Base-by-base conservation (phyloP, 2,329 filamentous ascomycete genomes). In the Stromatinia cepivora region DNA sequence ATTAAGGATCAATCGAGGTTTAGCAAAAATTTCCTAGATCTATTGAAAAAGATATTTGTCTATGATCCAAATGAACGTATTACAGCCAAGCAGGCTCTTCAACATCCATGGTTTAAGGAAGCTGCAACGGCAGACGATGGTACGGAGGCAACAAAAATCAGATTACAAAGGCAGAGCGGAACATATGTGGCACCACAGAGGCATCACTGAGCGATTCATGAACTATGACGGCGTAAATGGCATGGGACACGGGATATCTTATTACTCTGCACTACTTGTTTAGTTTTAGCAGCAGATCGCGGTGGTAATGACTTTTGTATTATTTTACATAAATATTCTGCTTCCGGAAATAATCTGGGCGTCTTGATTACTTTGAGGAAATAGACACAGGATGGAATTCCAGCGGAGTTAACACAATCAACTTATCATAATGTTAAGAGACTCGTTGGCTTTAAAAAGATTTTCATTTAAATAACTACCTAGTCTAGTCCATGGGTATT, bases 71-170 rank as follows among this genome's bases (percentile, higher is more conserved):
- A 81, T 7, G 84, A 87, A 69, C 86, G 88, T 58, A 90, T 91
- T 72, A 90, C 87, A 5, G 88, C 88, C 31, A 88, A 89, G 72
- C 81, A 90, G 75, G 88, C 88, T 2, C 79, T 91, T 56, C 84
- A 88, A 67, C 88, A 91, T 72, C 86, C 87, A 3, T 91, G 88
- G 88, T 90, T 91, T 79, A 87, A 86, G 75, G 88, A 90, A 75
- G 81, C 83, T 65, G 84, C 87, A 2, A 82, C 84, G 45, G 86
- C 87, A 45, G 88, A 91, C 73, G 88, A 91, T 75, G 88, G 88
- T 50, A 90, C 88, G 10, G 88, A 90, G 77, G 88, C 88, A 15
- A 84, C 87, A 54, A 89, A 88, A 78, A 89, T 90, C 70, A 83
- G 87, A 53, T 22, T 76, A 46, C 73, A 77, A 66, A 73, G 77